Evolutionary conservation across 352 stramenopile species (phyloP).

Genomic region (Pythium plurisporium): DNA sequence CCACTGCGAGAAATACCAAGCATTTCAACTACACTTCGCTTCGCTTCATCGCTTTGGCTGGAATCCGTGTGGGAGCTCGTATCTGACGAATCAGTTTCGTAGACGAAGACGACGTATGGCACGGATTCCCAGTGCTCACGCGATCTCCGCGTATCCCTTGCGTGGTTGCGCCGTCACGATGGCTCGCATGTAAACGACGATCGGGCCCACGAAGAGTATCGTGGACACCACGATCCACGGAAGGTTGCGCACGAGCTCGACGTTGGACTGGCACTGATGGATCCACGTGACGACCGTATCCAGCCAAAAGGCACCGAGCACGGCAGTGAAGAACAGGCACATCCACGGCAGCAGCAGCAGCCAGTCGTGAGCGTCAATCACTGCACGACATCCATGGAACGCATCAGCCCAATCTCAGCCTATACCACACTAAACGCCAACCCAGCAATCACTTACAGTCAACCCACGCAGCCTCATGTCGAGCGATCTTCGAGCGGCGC

Average conservation of each 20-base stretch:
- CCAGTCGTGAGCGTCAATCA: not conserved
- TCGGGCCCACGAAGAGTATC: not conserved
- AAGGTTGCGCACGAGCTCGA: conserved; percentile 1
- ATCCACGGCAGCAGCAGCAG: not conserved
- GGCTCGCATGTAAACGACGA: not conserved
- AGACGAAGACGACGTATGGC: not conserved
- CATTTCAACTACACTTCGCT: no score
- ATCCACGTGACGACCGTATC: conserved; percentile 4
- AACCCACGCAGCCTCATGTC: not conserved
- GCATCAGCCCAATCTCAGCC: no score
- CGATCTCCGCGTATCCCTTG: not conserved
- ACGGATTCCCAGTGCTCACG: not conserved
- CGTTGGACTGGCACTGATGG: not conserved
- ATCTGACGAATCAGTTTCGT: no score
- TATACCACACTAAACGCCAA: no score
- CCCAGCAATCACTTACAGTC: no score
- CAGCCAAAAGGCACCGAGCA: conserved; percentile 1
- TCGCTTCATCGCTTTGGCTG: no score
- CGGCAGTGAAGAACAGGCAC: conserved; percentile 2
- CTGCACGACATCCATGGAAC: no score
- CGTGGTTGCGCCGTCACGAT: not conserved
- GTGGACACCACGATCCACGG: conserved; percentile 2
- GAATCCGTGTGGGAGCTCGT: no score
- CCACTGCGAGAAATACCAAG: no score
- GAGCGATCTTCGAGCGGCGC: not conserved